Base-by-base conservation (phyloP, 1,139 yeast species). In the Hansenula sp. region DNA sequence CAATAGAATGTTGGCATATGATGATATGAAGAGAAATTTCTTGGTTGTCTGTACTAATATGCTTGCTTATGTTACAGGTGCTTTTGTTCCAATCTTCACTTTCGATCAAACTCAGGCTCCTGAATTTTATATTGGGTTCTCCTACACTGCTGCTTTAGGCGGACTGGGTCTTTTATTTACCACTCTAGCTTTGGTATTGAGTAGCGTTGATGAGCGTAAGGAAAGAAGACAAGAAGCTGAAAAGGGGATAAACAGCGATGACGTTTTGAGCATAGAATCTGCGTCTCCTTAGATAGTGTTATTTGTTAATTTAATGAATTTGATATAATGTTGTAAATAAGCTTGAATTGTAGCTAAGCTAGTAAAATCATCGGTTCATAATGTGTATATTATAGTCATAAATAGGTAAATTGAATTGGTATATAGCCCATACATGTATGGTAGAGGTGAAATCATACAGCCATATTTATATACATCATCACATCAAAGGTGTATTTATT, bases 1-100 rank as follows among this genome's bases (percentile, higher is more conserved):
- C 15, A 79, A 79, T 52, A 59, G 76, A 30, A 51, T 70, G 17
- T 54, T 76, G 16, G 57, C 61, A 31, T 60, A 62, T 18, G 76
- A 76, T 51, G 77, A 73, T 50, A 71, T 71, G 71, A 74, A 74
- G 54, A 59, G 81, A 47, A 72, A 72, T 50, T 68, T 74, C 44
- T 65, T 73, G 21, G 77, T 76, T 32, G 79, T 74, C 4, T 51
- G 60, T 30, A 77, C 81, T 9, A 77, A 77, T 52, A 69, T 71
- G 12, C 59, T 74, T 43, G 79, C 81, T 1, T 77, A 76, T 50
- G 29, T 33, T 10, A 34, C 34, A 3, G 52, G 30, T 34, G 38
- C 42, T 15, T 40, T 19, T 19, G 58, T 64, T n/a, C 68, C 68
- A 1, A 68, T 73, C 32, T 59, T 72, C 34, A 74, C 71, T 1